Conservation (phyloP, 352 stramenopile species). For the Phytophthora citricola region DNA sequence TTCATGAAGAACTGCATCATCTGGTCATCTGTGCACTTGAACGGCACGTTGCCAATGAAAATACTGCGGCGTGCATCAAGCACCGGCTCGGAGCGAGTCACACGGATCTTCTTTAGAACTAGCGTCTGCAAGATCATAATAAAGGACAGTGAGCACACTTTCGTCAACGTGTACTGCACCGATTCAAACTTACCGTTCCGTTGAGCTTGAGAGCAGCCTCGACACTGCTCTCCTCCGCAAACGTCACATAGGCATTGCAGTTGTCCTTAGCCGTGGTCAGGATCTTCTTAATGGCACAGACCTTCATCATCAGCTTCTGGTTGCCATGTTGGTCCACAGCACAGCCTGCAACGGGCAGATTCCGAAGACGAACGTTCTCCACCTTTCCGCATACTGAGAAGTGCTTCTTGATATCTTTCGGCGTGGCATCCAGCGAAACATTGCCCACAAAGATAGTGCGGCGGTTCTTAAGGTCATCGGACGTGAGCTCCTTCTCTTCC, state of each 20-base stretch:
- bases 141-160: conserved; percentile 10
- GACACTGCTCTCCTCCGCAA: conserved; percentile 63
- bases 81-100: conserved; percentile 65
- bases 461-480: conserved; percentile 66
- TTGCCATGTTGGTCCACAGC: conserved; percentile 88
- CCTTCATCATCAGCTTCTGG: conserved; percentile 93
- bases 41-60: conserved; percentile 92
- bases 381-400: conserved; percentile 89
- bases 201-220: conserved; percentile 74
- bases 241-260: conserved; percentile 94
- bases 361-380: conserved; percentile 86
- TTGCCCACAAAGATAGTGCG: conserved; percentile 94
- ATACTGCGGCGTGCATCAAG: conserved; percentile 86
- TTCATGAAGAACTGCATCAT: conserved; percentile 78
- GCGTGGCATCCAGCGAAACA: conserved; percentile 85
- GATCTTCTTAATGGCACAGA: conserved; percentile 91
- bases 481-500: conserved; percentile 28
- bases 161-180: too few species aligned
- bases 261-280: conserved; percentile 80
- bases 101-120: conserved; percentile 66
- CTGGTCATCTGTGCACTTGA: conserved; percentile 84
- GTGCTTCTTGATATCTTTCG: conserved; percentile 81
- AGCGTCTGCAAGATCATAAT: conserved; percentile 46
- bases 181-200: conserved; percentile 49
- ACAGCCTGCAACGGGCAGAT: conserved; percentile 86